These are phyloP conservation scores for Phyllostachys edulis DNA, from an alignment of 176 grass and related monocot genomes.

Conservation along the genomic window DNA sequence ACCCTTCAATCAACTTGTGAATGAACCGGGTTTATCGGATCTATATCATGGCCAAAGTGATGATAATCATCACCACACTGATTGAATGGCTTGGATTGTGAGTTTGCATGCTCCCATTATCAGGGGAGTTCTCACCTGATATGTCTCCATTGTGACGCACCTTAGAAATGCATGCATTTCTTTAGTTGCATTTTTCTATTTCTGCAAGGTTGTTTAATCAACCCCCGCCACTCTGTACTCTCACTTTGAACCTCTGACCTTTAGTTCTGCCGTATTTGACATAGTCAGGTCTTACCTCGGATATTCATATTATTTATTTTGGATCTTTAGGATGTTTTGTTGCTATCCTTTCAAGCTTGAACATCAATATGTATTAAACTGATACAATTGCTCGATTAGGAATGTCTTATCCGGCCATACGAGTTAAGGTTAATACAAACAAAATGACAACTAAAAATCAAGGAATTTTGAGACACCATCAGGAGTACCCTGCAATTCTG, in stretches of 20 bases:
- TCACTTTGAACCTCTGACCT: background rate
- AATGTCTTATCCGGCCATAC: background rate
- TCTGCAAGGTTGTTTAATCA: background rate
- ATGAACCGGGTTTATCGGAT: background rate
- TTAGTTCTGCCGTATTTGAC: background rate
- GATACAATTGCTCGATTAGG: background rate
- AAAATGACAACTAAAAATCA: background rate
- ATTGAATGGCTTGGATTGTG: background rate
- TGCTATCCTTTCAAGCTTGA: background rate
- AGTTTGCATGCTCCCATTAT: background rate
- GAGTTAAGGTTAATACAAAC: background rate
- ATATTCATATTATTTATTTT: background rate
- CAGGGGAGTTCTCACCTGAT: background rate
- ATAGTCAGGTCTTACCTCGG: background rate
- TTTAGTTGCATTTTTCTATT: background rate
- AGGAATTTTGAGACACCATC: background rate
- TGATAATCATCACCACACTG: background rate
- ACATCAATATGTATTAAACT: background rate
- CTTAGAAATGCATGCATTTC: slow-evolving; percentile 5
- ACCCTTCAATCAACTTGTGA: slow-evolving; percentile 11
- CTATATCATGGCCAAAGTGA: background rate
- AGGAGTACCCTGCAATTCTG: background rate
- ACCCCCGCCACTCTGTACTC: background rate
- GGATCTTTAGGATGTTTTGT: background rate
- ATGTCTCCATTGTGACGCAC: background rate